Evolutionary conservation across 2,329 filamentous ascomycete genomes (phyloP), one percentile per base, ranked within the genome.

Genomic region (Colletotrichum sp.): DNA sequence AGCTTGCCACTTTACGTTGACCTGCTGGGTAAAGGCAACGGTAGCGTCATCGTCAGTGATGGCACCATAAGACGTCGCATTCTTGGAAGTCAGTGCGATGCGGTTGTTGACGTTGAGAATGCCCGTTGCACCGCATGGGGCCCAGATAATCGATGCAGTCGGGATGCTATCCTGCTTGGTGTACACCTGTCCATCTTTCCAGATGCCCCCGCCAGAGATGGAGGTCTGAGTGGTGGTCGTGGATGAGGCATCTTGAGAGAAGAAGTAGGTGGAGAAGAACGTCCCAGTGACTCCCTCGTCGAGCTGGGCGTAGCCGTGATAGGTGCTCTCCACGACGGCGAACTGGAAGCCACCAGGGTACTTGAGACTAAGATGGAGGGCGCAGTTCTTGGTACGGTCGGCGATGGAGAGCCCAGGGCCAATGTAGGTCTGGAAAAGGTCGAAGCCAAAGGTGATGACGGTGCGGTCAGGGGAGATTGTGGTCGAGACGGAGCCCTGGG

Each of bases 311-410:
- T 86, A 88, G 74, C 86, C 86, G 83, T 88, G 86, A 82, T 88
- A 88, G n/a, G 86, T 88, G 76, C 84, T 86, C 78, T 87, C 85
- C 55, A 88, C 84, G 25, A 88, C 82, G 61, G 86, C 80, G 80
- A 85, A 88, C 80, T 88, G 86, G 82, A 87, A 88, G 75, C 86
- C 86, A 52, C 85, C 85, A 15, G 86, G 86, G 80, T 88, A 88
- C 80, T 86, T 84, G 75, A 88, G 84, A 80, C 83, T 86, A 73
- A 88, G 78, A 79, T 88, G 86, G 39, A 88, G 85, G 80, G 87
- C 86, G 82, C 86, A 88, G 84, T 88, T 88, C 85, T 88, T 88
- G 79, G 83, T 84, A 78, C 81, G 82, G 75, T 86, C 84, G 18
- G 82, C 75, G 3, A 79, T 77, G 69, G 74, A 73, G 62, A 82